Percentiles rank a stretch among this genome's conserved stretches.
Evolutionary conservation across 2,329 filamentous ascomycete genomes (phyloP).

Genomic region (Penicillium sp.): DNA sequence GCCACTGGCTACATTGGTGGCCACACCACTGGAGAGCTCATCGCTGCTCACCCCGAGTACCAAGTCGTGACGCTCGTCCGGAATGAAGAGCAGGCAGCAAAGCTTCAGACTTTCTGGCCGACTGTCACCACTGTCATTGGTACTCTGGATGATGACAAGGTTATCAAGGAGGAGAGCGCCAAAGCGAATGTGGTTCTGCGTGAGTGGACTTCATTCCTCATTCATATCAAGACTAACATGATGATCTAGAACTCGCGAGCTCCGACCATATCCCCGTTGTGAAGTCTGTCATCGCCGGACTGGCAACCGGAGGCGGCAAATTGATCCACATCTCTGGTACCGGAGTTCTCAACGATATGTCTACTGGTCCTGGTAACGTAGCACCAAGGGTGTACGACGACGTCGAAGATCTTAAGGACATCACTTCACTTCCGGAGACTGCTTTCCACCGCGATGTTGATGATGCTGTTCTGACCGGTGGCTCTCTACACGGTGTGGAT

Average conservation of each 20-base stretch:
- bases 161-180: neutral
- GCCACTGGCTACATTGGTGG: conserved; percentile 3
- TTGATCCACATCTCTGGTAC: conserved; percentile 5
- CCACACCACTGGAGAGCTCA: neutral
- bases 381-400: neutral
- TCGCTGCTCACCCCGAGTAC: neutral
- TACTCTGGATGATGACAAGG: neutral
- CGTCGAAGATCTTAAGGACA: neutral
- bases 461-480: neutral
- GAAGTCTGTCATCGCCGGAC: neutral
- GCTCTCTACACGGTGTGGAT: neutral
- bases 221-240: neutral
- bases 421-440: neutral
- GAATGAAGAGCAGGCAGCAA: neutral
- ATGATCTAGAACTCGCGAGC: neutral
- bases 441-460: conserved; percentile 1
- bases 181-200: conserved; percentile 3
- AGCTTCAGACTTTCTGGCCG: neutral
- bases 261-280: neutral
- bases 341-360: conserved; percentile 3
- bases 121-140: conserved; percentile 1
- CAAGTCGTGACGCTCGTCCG: conserved; percentile 3
- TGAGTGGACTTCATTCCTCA: neutral
- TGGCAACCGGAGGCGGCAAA: neutral
- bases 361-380: neutral